Evolutionary conservation across 2,329 filamentous ascomycete species (phyloP).

Genomic region (Pseudocercospora macadamiae): DNA sequence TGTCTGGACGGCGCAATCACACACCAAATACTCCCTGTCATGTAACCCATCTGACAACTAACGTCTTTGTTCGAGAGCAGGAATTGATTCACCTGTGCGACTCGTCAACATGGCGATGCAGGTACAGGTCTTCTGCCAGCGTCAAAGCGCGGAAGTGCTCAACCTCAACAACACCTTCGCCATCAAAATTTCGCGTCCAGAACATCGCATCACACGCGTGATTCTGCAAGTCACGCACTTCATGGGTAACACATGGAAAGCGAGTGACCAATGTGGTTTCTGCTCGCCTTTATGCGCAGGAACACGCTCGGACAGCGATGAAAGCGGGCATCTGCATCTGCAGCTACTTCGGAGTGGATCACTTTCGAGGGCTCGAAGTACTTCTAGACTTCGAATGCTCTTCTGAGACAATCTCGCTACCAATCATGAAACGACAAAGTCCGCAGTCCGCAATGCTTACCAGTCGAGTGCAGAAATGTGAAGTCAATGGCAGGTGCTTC

Average conservation of each 20-base stretch:
- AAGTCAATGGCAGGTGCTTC: no score
- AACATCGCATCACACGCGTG: not conserved
- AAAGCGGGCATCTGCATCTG: not conserved
- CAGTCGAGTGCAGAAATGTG: no score
- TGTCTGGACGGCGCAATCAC: not conserved
- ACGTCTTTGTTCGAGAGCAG: not conserved
- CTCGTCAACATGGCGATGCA: not conserved
- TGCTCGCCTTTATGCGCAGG: not conserved
- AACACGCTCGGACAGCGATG: not conserved
- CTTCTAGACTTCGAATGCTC: not conserved
- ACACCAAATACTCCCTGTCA: not conserved
- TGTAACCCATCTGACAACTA: not conserved
- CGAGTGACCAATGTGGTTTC: not conserved
- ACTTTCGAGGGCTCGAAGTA: not conserved
- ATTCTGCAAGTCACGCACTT: not conserved
- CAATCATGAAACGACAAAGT: no score
- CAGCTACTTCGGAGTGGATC: not conserved
- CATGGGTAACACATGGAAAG: not conserved
- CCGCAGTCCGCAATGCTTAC: no score
- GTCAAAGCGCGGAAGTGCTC: not conserved
- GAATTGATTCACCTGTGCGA: not conserved
- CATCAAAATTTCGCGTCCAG: conserved; percentile 15
- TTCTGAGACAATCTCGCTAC: not conserved
- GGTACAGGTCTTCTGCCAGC: not conserved
- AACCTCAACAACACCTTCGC: conserved; percentile 23